Evolutionary conservation across 768 basidiomycete genomes (phyloP), one percentile per base, ranked within the genome.

Genomic region (Glaciozyma martinii): DNA sequence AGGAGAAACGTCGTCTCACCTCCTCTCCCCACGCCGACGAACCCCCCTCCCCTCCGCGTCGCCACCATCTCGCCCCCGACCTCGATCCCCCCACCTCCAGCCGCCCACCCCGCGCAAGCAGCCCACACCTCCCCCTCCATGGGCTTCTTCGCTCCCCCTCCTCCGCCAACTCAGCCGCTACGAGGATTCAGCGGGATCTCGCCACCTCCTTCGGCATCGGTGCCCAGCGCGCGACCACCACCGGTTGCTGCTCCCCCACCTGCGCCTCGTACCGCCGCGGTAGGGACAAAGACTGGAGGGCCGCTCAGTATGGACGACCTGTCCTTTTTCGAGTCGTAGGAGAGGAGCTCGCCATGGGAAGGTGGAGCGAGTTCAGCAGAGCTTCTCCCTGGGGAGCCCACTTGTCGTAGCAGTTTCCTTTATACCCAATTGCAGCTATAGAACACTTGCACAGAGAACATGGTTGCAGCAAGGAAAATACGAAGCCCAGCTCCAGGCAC

Each of bases 151-250:
- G 62, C 68, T 0, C 68, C 68, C 1, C 68, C 68, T 1, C 68
- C 68, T 0, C 68, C 68, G 3, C 68, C 68, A 0, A 60, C 60
- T 7, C 68, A 70, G 55, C 68, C 68, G 0, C 56, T 70, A 1
- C 43, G 53, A 23, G 53, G 33, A 9, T 30, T 53, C 57, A 49
- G 21, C 58, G 21, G 53, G 27, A 50, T 54, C 13, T 30, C 61
- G 23, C 56, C 62, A 5, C 54, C 62, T 4, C 37, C 62, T 13
- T 50, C 56, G 3, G n/a, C 23, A 12, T 5, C 56, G 27, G 21
- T 49, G 21, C 21, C 53, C 19, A 42, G 37, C 3, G 55, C 47
- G 3, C 60, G 49, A 3, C 25, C 53, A 3, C 25, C 53, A 9
- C 60, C 56, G 0, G 56, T 43, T 6, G 47, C n/a, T 0, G 29